phyloP scores from a whole-genome alignment of 139 green algal species.

The Prasinococcaceae sp. region DNA sequence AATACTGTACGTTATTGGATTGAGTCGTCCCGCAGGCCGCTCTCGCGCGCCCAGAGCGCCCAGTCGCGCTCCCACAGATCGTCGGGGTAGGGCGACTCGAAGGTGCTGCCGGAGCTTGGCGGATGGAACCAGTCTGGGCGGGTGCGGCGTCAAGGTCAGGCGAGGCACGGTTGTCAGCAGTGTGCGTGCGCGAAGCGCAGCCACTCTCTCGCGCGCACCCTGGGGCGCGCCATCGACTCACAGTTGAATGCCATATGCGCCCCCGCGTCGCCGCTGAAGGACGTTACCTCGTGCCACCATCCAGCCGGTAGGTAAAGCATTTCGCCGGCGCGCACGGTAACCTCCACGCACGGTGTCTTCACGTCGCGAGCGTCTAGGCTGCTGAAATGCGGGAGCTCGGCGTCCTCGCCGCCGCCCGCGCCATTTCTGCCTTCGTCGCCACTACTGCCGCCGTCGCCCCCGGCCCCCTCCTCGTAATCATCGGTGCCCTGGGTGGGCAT shows the following conservation, averaged over 20 bases:
- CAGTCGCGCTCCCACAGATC: neutral
- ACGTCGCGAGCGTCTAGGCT: neutral
- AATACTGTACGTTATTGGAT: too few relatives aligned
- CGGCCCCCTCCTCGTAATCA: too few relatives aligned
- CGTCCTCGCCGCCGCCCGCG: neutral
- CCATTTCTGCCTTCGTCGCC: neutral
- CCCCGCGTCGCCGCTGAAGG: neutral
- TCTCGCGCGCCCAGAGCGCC: neutral
- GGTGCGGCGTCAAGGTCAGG: too few relatives aligned
- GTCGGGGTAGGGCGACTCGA: neutral
- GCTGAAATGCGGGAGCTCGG: slow-evolving; percentile 4
- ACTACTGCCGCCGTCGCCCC: neutral
- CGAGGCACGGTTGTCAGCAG: too few relatives aligned
- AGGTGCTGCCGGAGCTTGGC: neutral
- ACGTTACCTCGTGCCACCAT: slow-evolving; percentile 22
- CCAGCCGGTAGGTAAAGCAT: slow-evolving; percentile 17
- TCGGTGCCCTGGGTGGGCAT: too few relatives aligned
- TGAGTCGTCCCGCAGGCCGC: too few relatives aligned
- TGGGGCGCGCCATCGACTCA: too few relatives aligned
- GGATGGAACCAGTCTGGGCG: slow-evolving; percentile 12
- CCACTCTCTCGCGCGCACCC: too few relatives aligned
- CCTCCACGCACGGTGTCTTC: neutral
- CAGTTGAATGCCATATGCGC: slow-evolving; percentile 17
- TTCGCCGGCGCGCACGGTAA: slow-evolving; percentile 6
- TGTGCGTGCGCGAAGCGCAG: too few relatives aligned